Base-by-base conservation (phyloP, 352 stramenopile species). In the Nothophytophthora sp. region DNA sequence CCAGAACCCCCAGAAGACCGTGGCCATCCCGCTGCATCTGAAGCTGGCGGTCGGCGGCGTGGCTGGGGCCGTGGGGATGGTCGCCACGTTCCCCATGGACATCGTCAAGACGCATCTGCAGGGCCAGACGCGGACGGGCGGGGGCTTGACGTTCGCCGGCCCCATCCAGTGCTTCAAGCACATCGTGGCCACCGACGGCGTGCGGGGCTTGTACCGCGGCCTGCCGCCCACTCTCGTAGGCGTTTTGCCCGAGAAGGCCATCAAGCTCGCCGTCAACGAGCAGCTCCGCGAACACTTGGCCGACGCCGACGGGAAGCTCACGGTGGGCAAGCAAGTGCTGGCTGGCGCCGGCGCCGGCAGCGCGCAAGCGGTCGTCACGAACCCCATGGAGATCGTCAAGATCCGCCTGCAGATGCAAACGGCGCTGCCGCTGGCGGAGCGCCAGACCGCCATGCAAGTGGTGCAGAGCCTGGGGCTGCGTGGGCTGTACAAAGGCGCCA, bases 31-130 rank as follows among this genome's bases (percentile, higher is more conserved):
- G 30, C 79, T 96, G 42, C 59, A 90, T 45, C 66, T 76, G 57
- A 92, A 97, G 59, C 83, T 98, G 24, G 71, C 71, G 6, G 71
- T 97, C 15, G 88, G 88, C 33, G 83, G 82, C 28, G 73, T 97
- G 35, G 90, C 91, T 6, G 90, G 90, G 9, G 81, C 82, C 45
- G 72, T 97, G 29, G 91, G 88, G 37, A 86, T 90, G 47, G 70
- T 76, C 29, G 56, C 81, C 9, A 93, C 95, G 10, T 97, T 96
- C 72, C 90, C 91, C 34, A 86, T 98, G 48, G 92, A 98, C 73
- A 85, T 97, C 41, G 78, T 97, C 58, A 98, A 98, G 74, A 98
- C 92, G 12, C 78, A 95, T 19, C 67, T 98, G 58, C 92, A 97
- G 67, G 92, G 78, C 36, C 73, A 85, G 48, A 82, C 69, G 29